These are phyloP conservation scores for Hypoxylon sp. DNA, from an alignment of 2,329 filamentous ascomycete genomes.

Conservation along the genomic window DNA sequence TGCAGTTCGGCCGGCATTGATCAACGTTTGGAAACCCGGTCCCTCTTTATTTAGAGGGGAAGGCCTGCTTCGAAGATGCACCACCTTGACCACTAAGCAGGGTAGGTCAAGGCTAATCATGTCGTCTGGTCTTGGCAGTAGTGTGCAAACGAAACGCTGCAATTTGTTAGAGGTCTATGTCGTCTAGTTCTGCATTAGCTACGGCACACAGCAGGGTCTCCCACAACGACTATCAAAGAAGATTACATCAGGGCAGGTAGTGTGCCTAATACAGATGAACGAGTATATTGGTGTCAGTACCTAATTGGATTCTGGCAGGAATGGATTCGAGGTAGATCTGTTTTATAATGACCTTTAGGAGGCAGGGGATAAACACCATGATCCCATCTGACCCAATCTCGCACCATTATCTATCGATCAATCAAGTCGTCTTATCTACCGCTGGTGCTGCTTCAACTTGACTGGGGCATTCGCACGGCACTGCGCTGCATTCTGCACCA, in stretches of 20 bases:
- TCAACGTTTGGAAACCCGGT: constrained; percentile 34
- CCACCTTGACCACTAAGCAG: constrained; percentile 26
- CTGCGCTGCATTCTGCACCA: constrained; percentile 29
- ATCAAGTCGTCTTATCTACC: constrained; percentile 50
- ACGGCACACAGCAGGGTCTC: constrained; percentile 15
- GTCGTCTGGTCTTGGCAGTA: constrained; percentile 34
- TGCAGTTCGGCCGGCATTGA: constrained; percentile 41
- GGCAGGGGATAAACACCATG: constrained; percentile 29
- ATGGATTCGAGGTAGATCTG: constrained; percentile 25
- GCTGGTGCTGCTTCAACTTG: constrained; percentile 39
- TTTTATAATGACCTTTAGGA: constrained; percentile 26
- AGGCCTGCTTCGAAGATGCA: constrained; percentile 25
- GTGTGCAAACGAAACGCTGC: constrained; percentile 38
- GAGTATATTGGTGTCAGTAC: constrained; percentile 7
- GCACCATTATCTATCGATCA: constrained; percentile 39
- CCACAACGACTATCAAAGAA: constrained; percentile 20
- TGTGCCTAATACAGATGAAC: background rate
- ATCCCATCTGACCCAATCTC: constrained; percentile 48
- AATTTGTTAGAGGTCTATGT: constrained; percentile 35
- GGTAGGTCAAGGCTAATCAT: constrained; percentile 29
- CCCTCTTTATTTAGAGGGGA: constrained; percentile 29
- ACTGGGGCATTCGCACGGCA: constrained; percentile 34
- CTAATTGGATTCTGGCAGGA: constrained; percentile 9
- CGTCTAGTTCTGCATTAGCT: constrained; percentile 2
- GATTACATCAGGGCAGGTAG: background rate